These are phyloP conservation scores for Candida labiduridarum DNA, from an alignment of 1,139 yeast species.

Conservation along the genomic window DNA sequence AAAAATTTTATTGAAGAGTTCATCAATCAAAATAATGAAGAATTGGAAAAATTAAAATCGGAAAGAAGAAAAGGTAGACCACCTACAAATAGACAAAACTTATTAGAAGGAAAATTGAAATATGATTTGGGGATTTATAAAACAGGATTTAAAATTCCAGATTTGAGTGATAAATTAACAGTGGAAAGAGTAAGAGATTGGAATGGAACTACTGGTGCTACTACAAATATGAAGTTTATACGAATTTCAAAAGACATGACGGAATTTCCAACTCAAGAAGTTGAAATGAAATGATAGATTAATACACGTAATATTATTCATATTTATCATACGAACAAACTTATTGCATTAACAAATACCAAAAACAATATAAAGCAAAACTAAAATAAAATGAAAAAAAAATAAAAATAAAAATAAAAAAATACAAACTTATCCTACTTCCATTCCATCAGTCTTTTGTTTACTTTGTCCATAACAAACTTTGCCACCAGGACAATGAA, in stretches of 20 bases:
- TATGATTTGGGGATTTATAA: conserved; percentile 62
- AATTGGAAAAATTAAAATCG: conserved; percentile 56
- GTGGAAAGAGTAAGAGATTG: conserved; percentile 66
- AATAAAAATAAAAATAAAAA: not conserved
- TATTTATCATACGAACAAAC: not conserved
- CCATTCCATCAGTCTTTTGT: not conserved
- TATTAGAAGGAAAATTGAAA: conserved; percentile 62
- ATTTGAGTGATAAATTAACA: conserved; percentile 60
- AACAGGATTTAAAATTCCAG: conserved; percentile 77
- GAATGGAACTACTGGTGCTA: conserved; percentile 86
- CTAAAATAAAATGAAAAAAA: not conserved
- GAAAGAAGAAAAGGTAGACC: conserved; percentile 90
- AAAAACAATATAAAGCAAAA: not conserved
- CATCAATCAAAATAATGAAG: conserved; percentile 72
- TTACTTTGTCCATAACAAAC: conserved; percentile 5
- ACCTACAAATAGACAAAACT: conserved; percentile 65
- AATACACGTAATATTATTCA: not conserved
- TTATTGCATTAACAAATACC: not conserved
- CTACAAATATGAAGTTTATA: conserved; percentile 57
- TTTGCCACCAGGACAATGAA: conserved; percentile 1
- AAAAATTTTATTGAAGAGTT: conserved; percentile 63
- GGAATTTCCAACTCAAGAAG: conserved; percentile 29
- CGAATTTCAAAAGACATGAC: conserved; percentile 36
- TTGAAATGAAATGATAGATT: conserved; percentile 20
- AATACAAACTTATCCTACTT: not conserved